A percentile compares a stretch with the other conserved stretches of the same genome.
Conservation (phyloP, 768 basidiomycete species). For the Xerocomellus chrysenteron region DNA sequence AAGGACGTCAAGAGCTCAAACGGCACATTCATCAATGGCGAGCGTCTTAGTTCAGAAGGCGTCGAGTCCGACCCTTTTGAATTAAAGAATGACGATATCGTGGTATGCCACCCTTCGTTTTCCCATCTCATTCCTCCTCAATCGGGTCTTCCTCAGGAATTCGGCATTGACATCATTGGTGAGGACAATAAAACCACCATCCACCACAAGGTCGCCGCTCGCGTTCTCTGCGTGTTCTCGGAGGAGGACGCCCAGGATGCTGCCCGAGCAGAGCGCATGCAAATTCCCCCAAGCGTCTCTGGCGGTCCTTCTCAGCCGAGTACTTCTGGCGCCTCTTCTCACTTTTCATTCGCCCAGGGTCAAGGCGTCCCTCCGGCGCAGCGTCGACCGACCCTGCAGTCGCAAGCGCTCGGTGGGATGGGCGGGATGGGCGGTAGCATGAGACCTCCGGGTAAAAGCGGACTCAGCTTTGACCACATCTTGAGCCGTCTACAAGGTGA, state of each 20-base stretch:
- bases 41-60: slow-evolving; percentile 85
- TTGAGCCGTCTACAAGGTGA: slow-evolving; percentile 86
- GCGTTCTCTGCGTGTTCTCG: slow-evolving; percentile 83
- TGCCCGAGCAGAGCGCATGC: slow-evolving; percentile 67
- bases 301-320: slow-evolving; percentile 38
- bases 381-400: slow-evolving; percentile 56
- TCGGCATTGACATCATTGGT: slow-evolving; percentile 97
- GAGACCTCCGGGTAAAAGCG: slow-evolving; percentile 76
- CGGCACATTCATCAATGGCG: slow-evolving; percentile 97
- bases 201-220: slow-evolving; percentile 97
- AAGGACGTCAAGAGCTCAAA: slow-evolving; percentile 98
- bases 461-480: slow-evolving; percentile 90
- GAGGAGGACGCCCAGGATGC: slow-evolving; percentile 82
- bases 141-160: slow-evolving; percentile 61
- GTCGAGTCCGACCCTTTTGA: slow-evolving; percentile 91
- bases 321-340: slow-evolving; percentile 21
- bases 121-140: slow-evolving; percentile 6
- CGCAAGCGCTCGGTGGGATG: slow-evolving; percentile 65
- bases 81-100: slow-evolving; percentile 92
- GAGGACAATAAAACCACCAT: slow-evolving; percentile 98
- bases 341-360: slow-evolving; percentile 44
- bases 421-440: slow-evolving; percentile 75
- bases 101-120: slow-evolving; percentile 56
- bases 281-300: slow-evolving; percentile 36
- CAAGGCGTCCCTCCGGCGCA: slow-evolving; percentile 39